phyloP scores from a whole-genome alignment of 1,284 basidiomycete species.

The Ustilago lituana region DNA sequence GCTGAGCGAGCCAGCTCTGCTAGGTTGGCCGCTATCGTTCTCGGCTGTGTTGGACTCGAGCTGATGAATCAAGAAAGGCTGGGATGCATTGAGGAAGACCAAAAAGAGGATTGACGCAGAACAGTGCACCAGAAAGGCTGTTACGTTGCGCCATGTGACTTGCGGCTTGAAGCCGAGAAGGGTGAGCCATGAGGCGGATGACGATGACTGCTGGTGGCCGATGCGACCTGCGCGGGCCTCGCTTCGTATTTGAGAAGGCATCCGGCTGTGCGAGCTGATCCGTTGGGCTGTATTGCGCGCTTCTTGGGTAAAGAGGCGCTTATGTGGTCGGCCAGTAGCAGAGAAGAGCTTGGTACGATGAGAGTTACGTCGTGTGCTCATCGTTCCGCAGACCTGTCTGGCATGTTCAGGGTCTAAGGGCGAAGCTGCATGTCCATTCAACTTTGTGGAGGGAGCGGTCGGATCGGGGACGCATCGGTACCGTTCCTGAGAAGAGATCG shows the following conservation, averaged over 20 bases:
- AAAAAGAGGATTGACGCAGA: constrained; percentile 53
- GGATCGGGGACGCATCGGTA: too few relatives aligned
- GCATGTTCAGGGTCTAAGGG: neutral
- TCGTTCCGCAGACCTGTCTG: too few relatives aligned
- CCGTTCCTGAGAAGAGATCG: too few relatives aligned
- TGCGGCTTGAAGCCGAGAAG: constrained; percentile 33
- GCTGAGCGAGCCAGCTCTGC: constrained; percentile 48
- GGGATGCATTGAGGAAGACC: constrained; percentile 53
- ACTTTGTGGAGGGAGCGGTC: too few relatives aligned
- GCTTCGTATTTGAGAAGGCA: neutral
- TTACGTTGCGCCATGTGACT: constrained; percentile 40
- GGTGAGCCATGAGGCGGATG: constrained; percentile 13
- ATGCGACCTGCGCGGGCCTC: neutral
- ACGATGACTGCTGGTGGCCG: neutral
- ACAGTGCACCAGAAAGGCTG: constrained; percentile 47
- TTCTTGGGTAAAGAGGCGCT: too few relatives aligned
- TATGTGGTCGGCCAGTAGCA: too few relatives aligned
- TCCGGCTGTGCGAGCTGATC: too few relatives aligned
- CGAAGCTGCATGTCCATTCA: too few relatives aligned
- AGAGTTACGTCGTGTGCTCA: too few relatives aligned
- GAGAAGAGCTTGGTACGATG: too few relatives aligned
- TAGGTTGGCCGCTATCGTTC: constrained; percentile 1
- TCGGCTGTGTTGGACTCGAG: constrained; percentile 18
- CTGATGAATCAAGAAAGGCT: constrained; percentile 58
- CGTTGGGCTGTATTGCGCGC: too few relatives aligned